phyloP scores from a whole-genome alignment of 2,329 filamentous ascomycete species.

The Fusarium goolgardi region DNA sequence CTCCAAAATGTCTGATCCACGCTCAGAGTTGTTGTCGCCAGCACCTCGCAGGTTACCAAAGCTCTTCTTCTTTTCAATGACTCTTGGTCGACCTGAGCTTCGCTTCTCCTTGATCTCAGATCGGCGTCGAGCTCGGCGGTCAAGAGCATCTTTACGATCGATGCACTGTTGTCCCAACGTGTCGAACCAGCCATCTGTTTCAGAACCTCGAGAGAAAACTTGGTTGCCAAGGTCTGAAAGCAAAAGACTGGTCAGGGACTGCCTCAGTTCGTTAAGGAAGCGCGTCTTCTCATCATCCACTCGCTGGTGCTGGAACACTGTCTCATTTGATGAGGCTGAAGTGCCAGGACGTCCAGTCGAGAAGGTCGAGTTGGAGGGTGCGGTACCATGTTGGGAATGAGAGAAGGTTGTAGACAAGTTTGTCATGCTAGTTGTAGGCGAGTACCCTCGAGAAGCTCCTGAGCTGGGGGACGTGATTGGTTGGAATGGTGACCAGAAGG shows the following conservation, averaged over 20 bases:
- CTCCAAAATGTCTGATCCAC: conserved; percentile 55
- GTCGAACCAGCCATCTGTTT: conserved; percentile 91
- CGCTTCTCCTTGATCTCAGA: conserved; percentile 57
- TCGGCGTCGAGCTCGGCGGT: conserved; percentile 59
- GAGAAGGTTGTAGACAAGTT: conserved; percentile 66
- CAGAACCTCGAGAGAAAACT: conserved; percentile 88
- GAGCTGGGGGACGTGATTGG: conserved; percentile 73
- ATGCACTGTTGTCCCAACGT: conserved; percentile 74
- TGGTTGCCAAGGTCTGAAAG: conserved; percentile 90
- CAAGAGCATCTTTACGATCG: conserved; percentile 68
- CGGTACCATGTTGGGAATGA: conserved; percentile 54
- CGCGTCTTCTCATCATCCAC: conserved; percentile 75
- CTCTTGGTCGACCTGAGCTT: conserved; percentile 61
- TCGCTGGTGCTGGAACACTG: conserved; percentile 71
- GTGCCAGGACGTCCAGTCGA: conserved; percentile 71
- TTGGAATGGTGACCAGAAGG: conserved; percentile 91
- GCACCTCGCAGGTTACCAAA: conserved; percentile 71
- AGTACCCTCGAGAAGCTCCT: conserved; percentile 68
- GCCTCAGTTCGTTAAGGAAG: conserved; percentile 82
- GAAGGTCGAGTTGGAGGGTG: conserved; percentile 60
- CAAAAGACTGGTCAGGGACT: conserved; percentile 83
- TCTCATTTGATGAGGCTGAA: conserved; percentile 75
- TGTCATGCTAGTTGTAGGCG: conserved; percentile 70
- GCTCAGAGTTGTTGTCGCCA: conserved; percentile 55
- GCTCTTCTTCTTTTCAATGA: conserved; percentile 74